Conservation (phyloP, 164 flowering plant genomes). For the Pachysandra terminalis region DNA sequence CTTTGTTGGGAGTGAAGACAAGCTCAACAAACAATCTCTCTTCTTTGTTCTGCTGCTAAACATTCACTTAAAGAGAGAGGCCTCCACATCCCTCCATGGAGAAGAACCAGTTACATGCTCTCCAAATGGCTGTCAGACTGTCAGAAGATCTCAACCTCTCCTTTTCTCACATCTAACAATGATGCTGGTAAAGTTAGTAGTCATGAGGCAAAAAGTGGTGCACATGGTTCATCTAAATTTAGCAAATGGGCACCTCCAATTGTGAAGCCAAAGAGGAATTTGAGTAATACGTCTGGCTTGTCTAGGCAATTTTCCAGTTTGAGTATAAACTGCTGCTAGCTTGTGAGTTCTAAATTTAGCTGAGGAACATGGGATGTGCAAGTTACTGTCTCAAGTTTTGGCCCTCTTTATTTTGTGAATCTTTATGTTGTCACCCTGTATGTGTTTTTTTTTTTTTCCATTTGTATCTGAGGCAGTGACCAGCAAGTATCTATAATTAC, state of each 20-base stretch:
- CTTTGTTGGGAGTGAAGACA: constrained; percentile 50
- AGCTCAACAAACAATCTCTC: constrained; percentile 34
- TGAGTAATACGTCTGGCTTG: constrained; percentile 36
- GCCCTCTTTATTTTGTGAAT: background rate
- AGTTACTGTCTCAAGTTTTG: background rate
- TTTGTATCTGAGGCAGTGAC: too few relatives aligned
- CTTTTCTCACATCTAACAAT: background rate
- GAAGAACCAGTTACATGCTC: constrained; percentile 46
- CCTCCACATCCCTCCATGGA: constrained; percentile 68
- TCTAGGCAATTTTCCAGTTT: constrained; percentile 36
- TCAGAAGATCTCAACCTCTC: constrained; percentile 8
- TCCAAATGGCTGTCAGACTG: constrained; percentile 49
- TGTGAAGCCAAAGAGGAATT: constrained; percentile 28
- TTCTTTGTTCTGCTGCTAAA: constrained; percentile 49
- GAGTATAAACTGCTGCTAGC: constrained; percentile 37
- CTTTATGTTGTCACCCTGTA: background rate
- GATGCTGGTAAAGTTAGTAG: background rate
- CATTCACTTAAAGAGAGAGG: constrained; percentile 47
- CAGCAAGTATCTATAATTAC: too few relatives aligned
- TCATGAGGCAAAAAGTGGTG: constrained; percentile 12
- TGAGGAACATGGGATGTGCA: background rate
- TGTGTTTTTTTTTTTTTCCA: too few relatives aligned
- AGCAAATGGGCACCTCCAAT: constrained; percentile 33
- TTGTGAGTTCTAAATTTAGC: background rate
- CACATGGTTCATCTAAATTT: constrained; percentile 5